Base-by-base conservation (phyloP, 257 asterid genomes). In the Cordia subcordata region DNA sequence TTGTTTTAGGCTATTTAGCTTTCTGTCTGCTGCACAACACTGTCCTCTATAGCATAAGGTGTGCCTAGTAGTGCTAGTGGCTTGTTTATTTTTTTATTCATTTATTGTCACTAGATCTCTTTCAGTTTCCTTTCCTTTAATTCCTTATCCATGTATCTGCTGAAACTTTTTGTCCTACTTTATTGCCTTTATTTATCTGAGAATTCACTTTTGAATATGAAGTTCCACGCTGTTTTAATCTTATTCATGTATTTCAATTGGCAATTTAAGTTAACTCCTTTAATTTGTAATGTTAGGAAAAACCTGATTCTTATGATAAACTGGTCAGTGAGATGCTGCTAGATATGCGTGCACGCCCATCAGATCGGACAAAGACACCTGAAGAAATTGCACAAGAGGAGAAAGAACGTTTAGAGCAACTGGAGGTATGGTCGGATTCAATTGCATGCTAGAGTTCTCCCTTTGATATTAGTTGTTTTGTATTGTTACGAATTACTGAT, bases 311-410 rank as follows among this genome's bases (percentile, higher is more conserved):
- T 23, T 93, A 93, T 67, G 96, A 86, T 59, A 71, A 79, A 63
- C 80, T 93, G 70, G 66, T 84, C 13, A 75, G 94, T 77, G 83
- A 86, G 77, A 75, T 93, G 92, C 82, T 81, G 39, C 72, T 82
- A 68, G 97, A 93, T 66, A 82, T 77, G 71, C 84, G 97, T 53
- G 99, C 96, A 62, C 94, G 88, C 57, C 94, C 99, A 67, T 84
- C 99, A 13, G 88, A 89, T 73, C 77, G 96, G 63, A 83, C 92
- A 57, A 93, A 89, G 81, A 68, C 95, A 45, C 88, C 94, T 45
- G 99, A 92, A 80, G 99, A 93, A 72, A 68, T 86, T 61, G 99
- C 96, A 5, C 96, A 86, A 72, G 99, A 82, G 69, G 99, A 93
- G 85, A 93, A 86, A 81, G 99, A 86, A 70, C 96, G 81, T 23